A percentile compares a stretch with the other conserved stretches of the same genome.
phyloP scores from a whole-genome alignment of 2,329 filamentous ascomycete species.

The Colletotrichum somersetense region DNA sequence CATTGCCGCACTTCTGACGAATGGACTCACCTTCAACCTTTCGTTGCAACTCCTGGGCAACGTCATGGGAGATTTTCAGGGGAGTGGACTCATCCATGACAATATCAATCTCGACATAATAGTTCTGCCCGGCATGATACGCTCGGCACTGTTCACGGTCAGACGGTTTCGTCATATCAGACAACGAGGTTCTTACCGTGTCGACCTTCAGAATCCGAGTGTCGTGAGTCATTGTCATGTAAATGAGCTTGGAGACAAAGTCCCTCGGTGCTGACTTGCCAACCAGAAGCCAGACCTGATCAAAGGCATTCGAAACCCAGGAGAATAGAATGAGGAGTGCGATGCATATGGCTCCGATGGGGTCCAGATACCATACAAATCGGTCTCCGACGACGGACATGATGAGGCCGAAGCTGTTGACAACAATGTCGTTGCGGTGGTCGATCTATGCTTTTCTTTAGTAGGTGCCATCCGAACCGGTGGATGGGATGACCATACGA shows the following conservation, averaged over 20 bases:
- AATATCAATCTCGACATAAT: conserved; percentile 73
- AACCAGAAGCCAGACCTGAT: conserved; percentile 72
- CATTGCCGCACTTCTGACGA: not conserved
- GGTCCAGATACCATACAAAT: conserved; percentile 71
- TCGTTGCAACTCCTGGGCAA: conserved; percentile 70
- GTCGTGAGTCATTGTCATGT: conserved; percentile 67
- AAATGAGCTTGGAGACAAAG: conserved; percentile 68
- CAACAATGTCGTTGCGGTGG: conserved; percentile 68
- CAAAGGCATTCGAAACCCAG: conserved; percentile 71
- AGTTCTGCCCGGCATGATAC: conserved; percentile 71
- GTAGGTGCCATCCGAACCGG: conserved; percentile 14
- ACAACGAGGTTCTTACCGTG: conserved; percentile 53
- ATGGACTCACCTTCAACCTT: conserved; percentile 65
- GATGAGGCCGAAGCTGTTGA: conserved; percentile 67
- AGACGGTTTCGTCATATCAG: conserved; percentile 22
- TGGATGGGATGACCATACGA: conserved; percentile 49
- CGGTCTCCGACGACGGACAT: conserved; percentile 67
- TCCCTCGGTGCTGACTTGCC: conserved; percentile 71
- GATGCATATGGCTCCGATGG: conserved; percentile 71
- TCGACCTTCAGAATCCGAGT: conserved; percentile 68
- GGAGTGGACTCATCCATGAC: conserved; percentile 69
- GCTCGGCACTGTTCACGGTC: conserved; percentile 59
- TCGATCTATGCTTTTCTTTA: conserved; percentile 55
- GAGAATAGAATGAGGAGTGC: conserved; percentile 72
- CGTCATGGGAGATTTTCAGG: conserved; percentile 69